Evolutionary conservation across 139 green algal genomes (phyloP), one percentile per base, ranked within the genome.

Genomic region (Coelastrella sp.): DNA sequence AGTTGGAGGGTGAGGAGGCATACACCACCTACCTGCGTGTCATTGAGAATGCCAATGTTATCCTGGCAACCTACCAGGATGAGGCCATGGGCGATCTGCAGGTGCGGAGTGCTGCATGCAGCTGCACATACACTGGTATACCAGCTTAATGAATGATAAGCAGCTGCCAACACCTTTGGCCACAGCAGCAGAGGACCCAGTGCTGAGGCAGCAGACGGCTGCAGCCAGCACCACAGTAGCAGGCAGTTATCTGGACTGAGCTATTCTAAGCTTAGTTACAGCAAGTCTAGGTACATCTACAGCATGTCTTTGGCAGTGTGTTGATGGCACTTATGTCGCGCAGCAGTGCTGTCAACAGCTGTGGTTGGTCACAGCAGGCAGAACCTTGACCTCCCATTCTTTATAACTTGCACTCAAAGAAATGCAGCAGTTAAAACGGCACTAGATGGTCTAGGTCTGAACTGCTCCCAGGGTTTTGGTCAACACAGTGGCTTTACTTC

Each of bases 21-120:
- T 99, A 98, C 96, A 94, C 93, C 24, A 97, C 95, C 91, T 99
- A 97, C 96, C 93, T 95, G 88, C 97, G 98, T 87, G 97, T 99
- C 70, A 99, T 99, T 94, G 98, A 99, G 95, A 99, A 98, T 90
- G 97, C 96, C 92, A 99, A 99, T 93, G 98, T 99, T 61, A 97
- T 99, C 91, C 98, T 99, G 96, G 97, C 98, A 87, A 99, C 98
- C 83, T 99, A 99, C 94, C 95, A 97, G 90, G 98, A 99, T 81
- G 97, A 99, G 60, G 93, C 95, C 76, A 97, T 99, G 91, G 98
- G 98, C 72, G 98, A 99, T 93, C 96, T 97, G 86, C 96, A 98
- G 95, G 94, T 95, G 85, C 56, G 91, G n/a, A 8, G 8, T 15
- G 63, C 19, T 25, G n/a, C 12, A 17, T 14, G 63, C 12, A 70